Base-by-base conservation (phyloP, 371 early-diverging fungal species). In the Catenaria anguillulae region DNA sequence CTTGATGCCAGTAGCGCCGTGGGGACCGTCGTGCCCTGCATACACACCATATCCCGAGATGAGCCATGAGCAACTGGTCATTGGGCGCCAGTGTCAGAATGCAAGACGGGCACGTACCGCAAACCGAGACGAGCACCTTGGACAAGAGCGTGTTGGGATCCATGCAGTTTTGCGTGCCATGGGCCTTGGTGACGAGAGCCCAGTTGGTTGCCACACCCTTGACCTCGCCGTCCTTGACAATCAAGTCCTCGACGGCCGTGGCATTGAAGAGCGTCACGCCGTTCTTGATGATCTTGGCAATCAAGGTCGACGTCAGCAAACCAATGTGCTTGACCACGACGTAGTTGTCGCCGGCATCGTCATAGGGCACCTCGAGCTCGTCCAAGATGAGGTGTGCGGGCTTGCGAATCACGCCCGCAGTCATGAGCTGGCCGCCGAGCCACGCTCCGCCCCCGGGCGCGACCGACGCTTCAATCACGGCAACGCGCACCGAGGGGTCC, bases 221-320 rank as follows among this genome's bases (percentile, higher is more conserved):
- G 37, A 84, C 77, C 37, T 67, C 63, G 62, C 73, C 76, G 55
- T 75, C 67, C 71, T 84, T 82, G 73, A 86, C 83, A 58, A 86
- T 82, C 60, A 86, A 68, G 63, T 86, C 86, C 66, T 86, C 84
- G 52, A 67, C 82, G 34, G 84, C 83, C 52, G 84, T 84, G 45
- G 87, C 87, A 70, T 86, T 86, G 77, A 84, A 86, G 60, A 86
- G 78, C 73, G 80, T 82, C 66, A 86, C 87, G 67, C 84, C 84
- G 60, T 77, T 76, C 63, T 72, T 67, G 52, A 86, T 72, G 34
- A 83, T 66, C 75, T 82, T 84, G 73, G 81, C 77, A 33, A 86
- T 67, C 65, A 84, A 77, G 60, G 87, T 86, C 15, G 87, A 81
- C 50, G 87, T 86, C 68, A 86, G 84, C 61, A 86, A 75, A 23